These are phyloP conservation scores for Pythium rhizo-oryzae DNA, from an alignment of 352 stramenopile species.

Conservation along the genomic window DNA sequence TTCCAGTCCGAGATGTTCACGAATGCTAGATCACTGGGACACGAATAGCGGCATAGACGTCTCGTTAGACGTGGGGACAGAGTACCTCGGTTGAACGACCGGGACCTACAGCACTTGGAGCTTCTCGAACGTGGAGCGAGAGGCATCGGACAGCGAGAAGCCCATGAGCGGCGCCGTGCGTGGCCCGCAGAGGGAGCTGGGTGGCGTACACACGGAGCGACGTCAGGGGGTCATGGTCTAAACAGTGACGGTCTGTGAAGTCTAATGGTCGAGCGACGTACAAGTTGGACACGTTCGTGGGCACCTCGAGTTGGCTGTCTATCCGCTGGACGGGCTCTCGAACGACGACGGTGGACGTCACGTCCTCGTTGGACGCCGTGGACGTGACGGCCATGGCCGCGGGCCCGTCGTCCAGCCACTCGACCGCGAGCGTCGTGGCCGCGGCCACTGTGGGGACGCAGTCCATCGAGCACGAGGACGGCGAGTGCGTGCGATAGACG, in stretches of 20 bases:
- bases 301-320: conserved; percentile 12
- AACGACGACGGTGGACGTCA: conserved; percentile 2
- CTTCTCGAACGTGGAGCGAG: conserved; percentile 3
- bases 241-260: not conserved
- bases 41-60: not conserved
- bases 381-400: conserved; percentile 9
- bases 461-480: conserved; percentile 19
- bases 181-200: conserved; percentile 11
- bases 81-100: not conserved
- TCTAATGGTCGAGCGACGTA: not conserved
- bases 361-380: not conserved
- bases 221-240: not conserved
- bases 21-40: conserved; percentile 1
- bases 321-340: conserved; percentile 5
- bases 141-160: conserved; percentile 8
- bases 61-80: not conserved
- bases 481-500: conserved; percentile 15
- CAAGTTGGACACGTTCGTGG: not conserved
- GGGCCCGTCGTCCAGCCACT: conserved; percentile 15
- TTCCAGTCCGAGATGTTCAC: conserved; percentile 20
- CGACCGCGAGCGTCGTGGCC: conserved; percentile 10
- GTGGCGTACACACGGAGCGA: too few relatives aligned
- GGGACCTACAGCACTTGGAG: conserved; percentile 3
- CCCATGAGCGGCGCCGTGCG: not conserved
- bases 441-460: not conserved